Percentiles rank a stretch among this genome's conserved stretches.
phyloP scores from a whole-genome alignment of 2,329 filamentous ascomycete genomes.

The Arachnomyces sp. region DNA sequence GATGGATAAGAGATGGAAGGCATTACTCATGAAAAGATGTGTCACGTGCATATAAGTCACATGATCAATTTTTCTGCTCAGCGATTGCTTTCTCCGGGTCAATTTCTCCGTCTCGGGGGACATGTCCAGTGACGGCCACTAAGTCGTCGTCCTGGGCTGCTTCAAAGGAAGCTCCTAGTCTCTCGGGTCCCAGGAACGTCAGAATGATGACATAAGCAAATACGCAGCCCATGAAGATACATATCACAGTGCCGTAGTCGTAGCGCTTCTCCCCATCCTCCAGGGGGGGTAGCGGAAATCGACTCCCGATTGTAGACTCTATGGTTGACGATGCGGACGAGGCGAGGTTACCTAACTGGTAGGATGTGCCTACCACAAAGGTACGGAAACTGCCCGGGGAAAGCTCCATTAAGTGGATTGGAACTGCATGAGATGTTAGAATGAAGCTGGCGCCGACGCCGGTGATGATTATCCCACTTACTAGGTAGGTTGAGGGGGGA shows the following conservation, averaged over 20 bases:
- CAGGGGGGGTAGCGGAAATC: conserved; percentile 60
- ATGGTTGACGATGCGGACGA: conserved; percentile 62
- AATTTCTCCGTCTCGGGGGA: too few species aligned
- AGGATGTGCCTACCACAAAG: conserved; percentile 55
- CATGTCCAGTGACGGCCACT: too few species aligned
- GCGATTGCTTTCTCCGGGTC: too few species aligned
- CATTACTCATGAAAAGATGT: too few species aligned
- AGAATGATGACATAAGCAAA: conserved; percentile 54
- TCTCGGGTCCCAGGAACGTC: conserved; percentile 42
- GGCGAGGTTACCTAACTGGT: conserved; percentile 58
- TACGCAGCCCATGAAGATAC: conserved; percentile 84
- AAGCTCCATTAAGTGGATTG: conserved; percentile 60
- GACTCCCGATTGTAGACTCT: conserved; percentile 65
- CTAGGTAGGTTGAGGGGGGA: too few species aligned
- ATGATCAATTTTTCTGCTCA: too few species aligned
- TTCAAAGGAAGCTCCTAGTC: too few species aligned
- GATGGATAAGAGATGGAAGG: too few species aligned
- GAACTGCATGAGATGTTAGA: conserved; percentile 71
- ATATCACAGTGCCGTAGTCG: conserved; percentile 76
- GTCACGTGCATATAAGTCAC: too few species aligned
- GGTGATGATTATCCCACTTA: too few species aligned
- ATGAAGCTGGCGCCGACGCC: too few species aligned
- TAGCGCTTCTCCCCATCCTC: conserved; percentile 48
- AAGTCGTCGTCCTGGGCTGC: too few species aligned
- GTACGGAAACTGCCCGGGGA: conserved; percentile 54